These are phyloP conservation scores for Salvia sclarea DNA, from an alignment of 305 asterid species.

Conservation along the genomic window DNA sequence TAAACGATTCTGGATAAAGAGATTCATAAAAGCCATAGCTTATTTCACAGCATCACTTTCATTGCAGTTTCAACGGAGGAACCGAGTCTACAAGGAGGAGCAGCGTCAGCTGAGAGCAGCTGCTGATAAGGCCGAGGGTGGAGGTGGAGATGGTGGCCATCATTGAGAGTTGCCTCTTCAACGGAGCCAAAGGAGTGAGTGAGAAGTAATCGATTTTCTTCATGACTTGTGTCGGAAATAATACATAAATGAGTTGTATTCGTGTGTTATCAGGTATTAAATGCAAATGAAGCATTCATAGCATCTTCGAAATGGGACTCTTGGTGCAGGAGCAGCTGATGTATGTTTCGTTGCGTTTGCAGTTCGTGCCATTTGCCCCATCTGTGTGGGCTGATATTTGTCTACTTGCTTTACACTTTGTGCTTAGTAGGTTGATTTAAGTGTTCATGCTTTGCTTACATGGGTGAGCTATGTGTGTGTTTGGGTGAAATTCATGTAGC, in stretches of 20 bases:
- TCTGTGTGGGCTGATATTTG: conserved; percentile 20
- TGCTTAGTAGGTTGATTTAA: neutral
- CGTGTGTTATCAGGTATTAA: conserved; percentile 25
- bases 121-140: conserved; percentile 65
- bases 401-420: neutral
- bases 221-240: conserved; percentile 33
- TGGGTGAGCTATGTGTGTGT: neutral
- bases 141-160: conserved; percentile 62
- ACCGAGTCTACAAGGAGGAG: conserved; percentile 95
- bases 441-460: neutral
- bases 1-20: neutral
- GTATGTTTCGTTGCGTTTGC: conserved; percentile 3
- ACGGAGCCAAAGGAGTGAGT: conserved; percentile 18
- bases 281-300: conserved; percentile 5
- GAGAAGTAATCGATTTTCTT: conserved; percentile 29
- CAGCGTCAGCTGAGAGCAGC: conserved; percentile 93
- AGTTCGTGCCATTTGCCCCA: conserved; percentile 26
- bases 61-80: conserved; percentile 85
- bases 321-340: conserved; percentile 25
- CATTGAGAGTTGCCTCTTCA: conserved; percentile 43
- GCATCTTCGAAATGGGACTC: conserved; percentile 20
- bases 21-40: neutral
- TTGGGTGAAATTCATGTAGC: too few relatives aligned
- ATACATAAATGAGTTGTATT: conserved; percentile 37
- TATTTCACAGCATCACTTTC: conserved; percentile 28